Evolutionary conservation across 345 rosid genomes (phyloP).

Genomic region (Brassica nigra): DNA sequence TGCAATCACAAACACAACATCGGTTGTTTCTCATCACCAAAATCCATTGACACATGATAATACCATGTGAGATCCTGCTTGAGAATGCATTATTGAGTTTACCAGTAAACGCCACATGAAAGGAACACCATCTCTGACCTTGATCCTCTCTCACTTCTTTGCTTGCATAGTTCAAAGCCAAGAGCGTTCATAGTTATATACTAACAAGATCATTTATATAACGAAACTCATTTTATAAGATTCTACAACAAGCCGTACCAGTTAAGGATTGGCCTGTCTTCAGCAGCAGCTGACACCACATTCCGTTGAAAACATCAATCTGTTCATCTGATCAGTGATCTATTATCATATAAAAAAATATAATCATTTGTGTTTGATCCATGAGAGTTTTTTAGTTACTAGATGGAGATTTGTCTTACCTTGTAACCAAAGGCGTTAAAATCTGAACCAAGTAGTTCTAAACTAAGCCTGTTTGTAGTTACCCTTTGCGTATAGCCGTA

Average conservation of each 20-base stretch:
- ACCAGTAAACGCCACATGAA: conserved; percentile 89
- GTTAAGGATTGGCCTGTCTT: conserved; percentile 56
- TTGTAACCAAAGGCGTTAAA: conserved; percentile 67
- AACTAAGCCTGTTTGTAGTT: conserved; percentile 45
- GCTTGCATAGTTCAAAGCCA: conserved; percentile 44
- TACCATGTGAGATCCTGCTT: not conserved
- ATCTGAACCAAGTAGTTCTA: conserved; percentile 64
- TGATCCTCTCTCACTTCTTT: conserved; percentile 57
- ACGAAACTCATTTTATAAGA: not conserved
- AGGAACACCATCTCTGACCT: conserved; percentile 67
- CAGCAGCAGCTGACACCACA: conserved; percentile 67
- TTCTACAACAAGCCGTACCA: conserved; percentile 49
- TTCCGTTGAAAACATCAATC: conserved; percentile 80
- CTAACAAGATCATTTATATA: not conserved
- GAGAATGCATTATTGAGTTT: conserved; percentile 8
- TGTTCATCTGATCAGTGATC: conserved; percentile 85
- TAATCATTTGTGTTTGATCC: not conserved
- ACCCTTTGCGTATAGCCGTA: conserved; percentile 60
- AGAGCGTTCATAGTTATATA: not conserved
- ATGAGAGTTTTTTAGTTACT: conserved; percentile 5
- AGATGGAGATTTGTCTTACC: conserved; percentile 42
- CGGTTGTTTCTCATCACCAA: not conserved
- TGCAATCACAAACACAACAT: conserved; percentile 31
- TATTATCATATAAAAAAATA: conserved; percentile 25
- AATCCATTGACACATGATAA: not conserved